Evolutionary conservation across 2,329 filamentous ascomycete genomes (phyloP).

Genomic region (Epichloe elymi): DNA sequence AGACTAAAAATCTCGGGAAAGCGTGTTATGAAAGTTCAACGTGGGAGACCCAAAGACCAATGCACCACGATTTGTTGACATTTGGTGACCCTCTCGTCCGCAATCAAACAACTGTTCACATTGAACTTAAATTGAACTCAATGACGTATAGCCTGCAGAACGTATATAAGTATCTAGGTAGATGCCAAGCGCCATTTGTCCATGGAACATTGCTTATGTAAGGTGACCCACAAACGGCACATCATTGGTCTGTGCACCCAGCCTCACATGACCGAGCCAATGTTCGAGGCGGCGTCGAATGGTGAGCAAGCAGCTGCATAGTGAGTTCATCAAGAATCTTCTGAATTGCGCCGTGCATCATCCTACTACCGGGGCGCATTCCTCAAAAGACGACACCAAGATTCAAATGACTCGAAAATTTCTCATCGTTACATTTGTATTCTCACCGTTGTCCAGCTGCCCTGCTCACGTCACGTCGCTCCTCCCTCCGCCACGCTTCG

Average conservation of each 20-base stretch:
- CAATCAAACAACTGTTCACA: background rate
- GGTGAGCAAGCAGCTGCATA: background rate
- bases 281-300: conserved; percentile 6
- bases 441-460: background rate
- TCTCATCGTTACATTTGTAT: background rate
- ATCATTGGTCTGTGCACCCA: conserved; percentile 14
- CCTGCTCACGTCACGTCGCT: background rate
- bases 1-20: background rate
- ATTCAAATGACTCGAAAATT: background rate
- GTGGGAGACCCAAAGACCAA: no score
- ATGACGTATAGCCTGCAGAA: background rate
- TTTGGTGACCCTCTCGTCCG: background rate
- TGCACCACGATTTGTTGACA: no score
- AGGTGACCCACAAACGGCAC: background rate
- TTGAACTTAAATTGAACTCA: background rate
- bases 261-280: conserved; percentile 20
- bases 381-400: background rate
- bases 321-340: background rate
- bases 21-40: no score
- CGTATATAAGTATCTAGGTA: no score
- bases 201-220: conserved; percentile 1
- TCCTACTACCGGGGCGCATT: conserved; percentile 2
- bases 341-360: conserved; percentile 3
- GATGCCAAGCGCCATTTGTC: background rate
- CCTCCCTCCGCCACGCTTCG: conserved; percentile 1